A percentile compares a stretch with the other conserved stretches of the same genome.
phyloP scores from a whole-genome alignment of 441 rosid genomes.

The Populus hybrid region DNA sequence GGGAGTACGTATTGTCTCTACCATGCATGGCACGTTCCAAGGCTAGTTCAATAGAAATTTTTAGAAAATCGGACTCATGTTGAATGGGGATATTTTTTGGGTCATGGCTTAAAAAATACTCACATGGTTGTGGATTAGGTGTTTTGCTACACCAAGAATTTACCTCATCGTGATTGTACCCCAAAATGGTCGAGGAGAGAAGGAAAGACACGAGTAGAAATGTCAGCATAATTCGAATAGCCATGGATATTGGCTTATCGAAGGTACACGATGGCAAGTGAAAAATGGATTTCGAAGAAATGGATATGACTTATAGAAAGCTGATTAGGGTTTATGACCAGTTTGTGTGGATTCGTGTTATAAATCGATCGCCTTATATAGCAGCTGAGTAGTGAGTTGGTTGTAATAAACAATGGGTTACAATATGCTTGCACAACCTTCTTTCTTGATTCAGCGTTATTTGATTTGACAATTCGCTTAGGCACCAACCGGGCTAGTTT shows the following conservation, averaged over 20 bases:
- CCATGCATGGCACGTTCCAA: conserved; percentile 35
- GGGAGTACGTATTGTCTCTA: conserved; percentile 24
- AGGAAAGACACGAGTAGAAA: conserved; percentile 32
- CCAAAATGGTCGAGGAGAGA: conserved; percentile 29
- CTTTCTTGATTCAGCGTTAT: background rate
- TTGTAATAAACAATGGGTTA: background rate
- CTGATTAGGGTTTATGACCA: background rate
- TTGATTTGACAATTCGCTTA: too few relatives aligned
- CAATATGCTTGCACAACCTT: background rate
- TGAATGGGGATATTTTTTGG: conserved; percentile 15
- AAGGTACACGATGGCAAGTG: background rate
- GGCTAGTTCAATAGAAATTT: conserved; percentile 34
- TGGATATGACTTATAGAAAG: background rate
- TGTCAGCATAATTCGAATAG: conserved; percentile 21
- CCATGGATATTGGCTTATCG: conserved; percentile 26
- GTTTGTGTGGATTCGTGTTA: conserved; percentile 9
- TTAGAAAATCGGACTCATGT: conserved; percentile 33
- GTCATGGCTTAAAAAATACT: conserved; percentile 25
- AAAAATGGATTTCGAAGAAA: background rate
- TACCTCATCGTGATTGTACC: conserved; percentile 35
- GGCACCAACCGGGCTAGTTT: too few relatives aligned
- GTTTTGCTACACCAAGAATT: conserved; percentile 47
- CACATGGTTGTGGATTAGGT: conserved; percentile 45
- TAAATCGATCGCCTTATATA: conserved; percentile 29
- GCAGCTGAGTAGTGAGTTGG: background rate